Conservation (phyloP, 768 basidiomycete species). For the Tylopilus rubrobrunneus region DNA sequence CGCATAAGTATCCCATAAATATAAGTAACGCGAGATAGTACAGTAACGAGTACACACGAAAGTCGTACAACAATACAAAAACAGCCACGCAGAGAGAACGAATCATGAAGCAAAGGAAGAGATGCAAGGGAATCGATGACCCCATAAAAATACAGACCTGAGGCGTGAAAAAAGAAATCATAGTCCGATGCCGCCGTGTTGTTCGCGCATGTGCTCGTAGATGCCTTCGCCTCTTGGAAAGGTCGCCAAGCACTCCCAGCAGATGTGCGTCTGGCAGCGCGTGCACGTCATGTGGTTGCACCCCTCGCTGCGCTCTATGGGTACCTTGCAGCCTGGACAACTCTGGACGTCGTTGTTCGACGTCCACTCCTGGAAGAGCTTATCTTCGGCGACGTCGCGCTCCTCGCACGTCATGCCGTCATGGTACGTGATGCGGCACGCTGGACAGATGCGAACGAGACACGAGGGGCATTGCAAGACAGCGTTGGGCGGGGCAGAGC, state of each 20-base stretch:
- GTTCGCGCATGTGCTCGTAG: slow-evolving; percentile 71
- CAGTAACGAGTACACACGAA: not conserved
- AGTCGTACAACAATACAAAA: slow-evolving; percentile 15
- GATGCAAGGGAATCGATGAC: not conserved
- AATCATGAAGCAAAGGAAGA: slow-evolving; percentile 2
- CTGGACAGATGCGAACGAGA: slow-evolving; percentile 62
- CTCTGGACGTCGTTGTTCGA: slow-evolving; percentile 60
- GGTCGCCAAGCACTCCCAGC: slow-evolving; percentile 74
- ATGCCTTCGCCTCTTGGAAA: slow-evolving; percentile 67
- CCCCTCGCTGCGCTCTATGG: slow-evolving; percentile 70
- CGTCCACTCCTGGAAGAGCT: slow-evolving; percentile 63
- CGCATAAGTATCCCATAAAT: slow-evolving; percentile 26
- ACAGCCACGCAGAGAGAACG: not conserved
- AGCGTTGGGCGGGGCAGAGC: slow-evolving; percentile 45
- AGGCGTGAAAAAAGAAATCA: slow-evolving; percentile 1
- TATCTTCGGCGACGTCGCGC: slow-evolving; percentile 46
- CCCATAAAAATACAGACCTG: not conserved
- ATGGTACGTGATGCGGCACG: slow-evolving; percentile 58
- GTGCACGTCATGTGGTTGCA: slow-evolving; percentile 85
- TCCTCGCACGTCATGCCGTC: slow-evolving; percentile 66
- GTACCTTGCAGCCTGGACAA: slow-evolving; percentile 68
- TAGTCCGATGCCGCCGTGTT: slow-evolving; percentile 63
- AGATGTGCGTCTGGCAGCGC: slow-evolving; percentile 71
- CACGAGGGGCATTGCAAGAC: slow-evolving; percentile 70
- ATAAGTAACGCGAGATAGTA: slow-evolving; percentile 11